A percentile compares a stretch with the other conserved stretches of the same genome.
phyloP scores from a whole-genome alignment of 495 filamentous ascomycete species.

The Mycothermus thermophilus region DNA sequence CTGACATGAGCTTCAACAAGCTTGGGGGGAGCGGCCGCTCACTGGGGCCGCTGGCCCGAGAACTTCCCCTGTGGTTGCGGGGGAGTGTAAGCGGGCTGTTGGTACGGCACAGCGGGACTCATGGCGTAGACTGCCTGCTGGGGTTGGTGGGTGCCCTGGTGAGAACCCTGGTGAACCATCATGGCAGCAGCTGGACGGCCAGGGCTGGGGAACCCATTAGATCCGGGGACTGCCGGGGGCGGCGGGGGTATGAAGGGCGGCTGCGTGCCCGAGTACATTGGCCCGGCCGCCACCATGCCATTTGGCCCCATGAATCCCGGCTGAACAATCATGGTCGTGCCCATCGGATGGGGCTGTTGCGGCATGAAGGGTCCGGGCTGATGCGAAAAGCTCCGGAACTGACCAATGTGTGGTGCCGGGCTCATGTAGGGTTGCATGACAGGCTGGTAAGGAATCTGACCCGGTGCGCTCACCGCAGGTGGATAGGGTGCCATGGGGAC shows the following conservation, averaged over 20 bases:
- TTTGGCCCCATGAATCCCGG: constrained; percentile 46
- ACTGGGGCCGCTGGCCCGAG: constrained; percentile 20
- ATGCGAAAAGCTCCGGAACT: constrained; percentile 40
- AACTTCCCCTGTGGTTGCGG: constrained; percentile 60
- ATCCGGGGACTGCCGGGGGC: constrained; percentile 43
- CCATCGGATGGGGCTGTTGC: constrained; percentile 49
- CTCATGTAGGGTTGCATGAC: constrained; percentile 57
- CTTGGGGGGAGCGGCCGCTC: constrained; percentile 6
- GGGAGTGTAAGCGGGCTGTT: constrained; percentile 47
- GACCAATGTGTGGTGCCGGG: constrained; percentile 45
- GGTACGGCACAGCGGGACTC: constrained; percentile 52
- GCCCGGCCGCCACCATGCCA: constrained; percentile 46
- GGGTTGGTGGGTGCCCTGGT: constrained; percentile 61
- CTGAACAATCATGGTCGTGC: constrained; percentile 67
- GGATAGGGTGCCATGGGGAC: constrained; percentile 57
- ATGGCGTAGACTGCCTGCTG: constrained; percentile 51
- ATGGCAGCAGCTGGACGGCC: constrained; percentile 66
- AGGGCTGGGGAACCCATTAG: constrained; percentile 75
- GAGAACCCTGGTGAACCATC: constrained; percentile 58
- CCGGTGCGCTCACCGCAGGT: constrained; percentile 51
- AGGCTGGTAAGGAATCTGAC: constrained; percentile 57
- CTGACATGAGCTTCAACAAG: too few relatives aligned
- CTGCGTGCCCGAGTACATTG: constrained; percentile 50
- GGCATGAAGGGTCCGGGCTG: constrained; percentile 54
- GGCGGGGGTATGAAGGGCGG: constrained; percentile 52